Evolutionary conservation across 371 early-diverging fungal species (phyloP).

Genomic region (Mucor piriformis): DNA sequence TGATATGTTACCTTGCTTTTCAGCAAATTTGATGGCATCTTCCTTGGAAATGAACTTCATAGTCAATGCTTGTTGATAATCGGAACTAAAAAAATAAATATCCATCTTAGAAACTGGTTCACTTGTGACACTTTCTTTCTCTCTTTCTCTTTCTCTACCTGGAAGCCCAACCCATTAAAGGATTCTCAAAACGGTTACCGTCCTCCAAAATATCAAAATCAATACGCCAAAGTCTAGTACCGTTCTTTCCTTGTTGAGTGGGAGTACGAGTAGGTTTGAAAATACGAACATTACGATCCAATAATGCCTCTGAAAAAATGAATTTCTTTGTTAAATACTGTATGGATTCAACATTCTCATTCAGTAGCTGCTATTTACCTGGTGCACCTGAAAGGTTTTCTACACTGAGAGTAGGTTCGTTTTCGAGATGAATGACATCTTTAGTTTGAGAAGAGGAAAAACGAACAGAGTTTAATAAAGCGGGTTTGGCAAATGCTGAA

Average conservation of each 20-base stretch:
- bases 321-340: background rate
- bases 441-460: slow-evolving; percentile 26
- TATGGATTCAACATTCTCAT: slow-evolving; percentile 31
- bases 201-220: slow-evolving; percentile 81
- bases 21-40: slow-evolving; percentile 90
- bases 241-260: slow-evolving; percentile 82
- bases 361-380: slow-evolving; percentile 42
- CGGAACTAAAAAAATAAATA: slow-evolving; percentile 54
- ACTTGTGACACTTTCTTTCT: background rate
- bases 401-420: slow-evolving; percentile 25
- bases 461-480: slow-evolving; percentile 24
- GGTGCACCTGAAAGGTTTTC: slow-evolving; percentile 55
- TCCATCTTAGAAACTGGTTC: background rate
- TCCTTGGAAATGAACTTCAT: slow-evolving; percentile 87
- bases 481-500: slow-evolving; percentile 26
- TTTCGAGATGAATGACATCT: slow-evolving; percentile 38
- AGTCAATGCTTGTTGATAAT: slow-evolving; percentile 83
- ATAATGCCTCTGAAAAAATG: slow-evolving; percentile 45
- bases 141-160: slow-evolving; percentile 62
- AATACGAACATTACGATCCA: slow-evolving; percentile 83
- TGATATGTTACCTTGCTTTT: slow-evolving; percentile 78
- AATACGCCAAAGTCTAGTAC: slow-evolving; percentile 83
- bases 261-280: slow-evolving; percentile 84
- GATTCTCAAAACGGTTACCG: slow-evolving; percentile 90
- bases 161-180: slow-evolving; percentile 93